Evolutionary conservation across 2,329 filamentous ascomycete species (phyloP), one percentile per base, ranked within the genome.

Genomic region (Colletotrichum sp.): DNA sequence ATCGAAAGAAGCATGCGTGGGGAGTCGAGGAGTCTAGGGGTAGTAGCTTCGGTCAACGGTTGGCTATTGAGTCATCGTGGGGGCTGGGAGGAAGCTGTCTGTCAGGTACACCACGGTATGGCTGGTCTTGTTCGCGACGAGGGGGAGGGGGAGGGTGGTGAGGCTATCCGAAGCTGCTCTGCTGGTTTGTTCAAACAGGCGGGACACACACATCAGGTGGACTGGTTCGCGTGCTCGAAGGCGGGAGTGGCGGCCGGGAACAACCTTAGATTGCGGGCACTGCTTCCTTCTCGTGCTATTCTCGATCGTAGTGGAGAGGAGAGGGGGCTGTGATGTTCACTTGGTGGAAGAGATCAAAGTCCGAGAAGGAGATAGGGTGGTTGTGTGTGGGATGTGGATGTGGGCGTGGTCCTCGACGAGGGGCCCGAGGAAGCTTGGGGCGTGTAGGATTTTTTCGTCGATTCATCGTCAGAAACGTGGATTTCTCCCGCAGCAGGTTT

Each of bases 181-280:
- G 55, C 16, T 24, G 21, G 61, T 26, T 28, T 43, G 63, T 48
- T 68, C 65, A 34, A 68, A 39, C 65, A 9, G 43, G n/a, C 48
- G 48, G 9, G 48, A 57, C n/a, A 64, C 32, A 26, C 39, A 48
- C 43, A 48, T 48, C 43, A 48, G 43, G 43, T 48, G n/a, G 43
- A 48, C 43, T 48, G 18, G 34, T 39, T 64, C 61, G 34, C 61
- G 34, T 66, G 39, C 30, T 52, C 28, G 28, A 59, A 61, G 14
- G 26, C 74, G 70, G 74, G 34, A 74, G 74, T 76, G 74, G 70
- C 65, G 65, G 64, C 36, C 65, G 71, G 74, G 43, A 74, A 59
- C 48, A 76, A 65, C 43, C 70, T 74, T 74, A 55, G 59, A 68
- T 52, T 61, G 26, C 60, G 70, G 63, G 12, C 32, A n/a, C 28